Evolutionary conservation across 257 asterid species (phyloP).

Genomic region (Solanum medicagineum): DNA sequence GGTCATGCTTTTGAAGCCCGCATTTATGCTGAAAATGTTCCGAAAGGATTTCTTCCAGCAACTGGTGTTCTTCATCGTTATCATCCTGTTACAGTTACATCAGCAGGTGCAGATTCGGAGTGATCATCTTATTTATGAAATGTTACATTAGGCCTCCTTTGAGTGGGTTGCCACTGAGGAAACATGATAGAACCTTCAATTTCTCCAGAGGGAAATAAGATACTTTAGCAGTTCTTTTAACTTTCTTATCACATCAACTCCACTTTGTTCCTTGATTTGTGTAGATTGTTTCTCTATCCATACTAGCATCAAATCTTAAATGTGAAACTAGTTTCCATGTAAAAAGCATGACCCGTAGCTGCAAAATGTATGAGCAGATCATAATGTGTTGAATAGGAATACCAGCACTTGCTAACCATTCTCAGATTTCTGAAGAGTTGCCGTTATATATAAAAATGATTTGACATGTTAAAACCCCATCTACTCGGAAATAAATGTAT

Average conservation of each 20-base stretch:
- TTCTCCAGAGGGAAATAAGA: neutral
- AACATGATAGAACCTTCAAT: neutral
- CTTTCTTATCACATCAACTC: neutral
- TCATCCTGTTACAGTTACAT: constrained; percentile 66
- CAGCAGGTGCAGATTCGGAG: constrained; percentile 42
- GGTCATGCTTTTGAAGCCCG: constrained; percentile 99
- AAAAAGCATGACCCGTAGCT: neutral
- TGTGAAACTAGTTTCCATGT: neutral
- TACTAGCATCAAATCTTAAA: neutral
- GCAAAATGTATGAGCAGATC: neutral
- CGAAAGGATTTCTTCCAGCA: constrained; percentile 96
- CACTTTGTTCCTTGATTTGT: neutral
- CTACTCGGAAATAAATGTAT: neutral
- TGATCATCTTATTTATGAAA: neutral
- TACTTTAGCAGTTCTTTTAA: neutral
- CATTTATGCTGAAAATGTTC: constrained; percentile 96
- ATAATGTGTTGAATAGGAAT: neutral
- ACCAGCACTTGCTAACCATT: neutral
- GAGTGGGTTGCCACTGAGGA: neutral
- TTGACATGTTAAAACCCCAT: neutral
- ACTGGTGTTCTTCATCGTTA: constrained; percentile 93
- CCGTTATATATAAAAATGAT: neutral
- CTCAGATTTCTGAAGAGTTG: neutral
- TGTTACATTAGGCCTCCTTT: neutral
- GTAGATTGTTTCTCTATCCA: neutral